A percentile compares a stretch with the other conserved stretches of the same genome.
phyloP scores from a whole-genome alignment of 768 basidiomycete genomes.

The Podaxis rugospora region DNA sequence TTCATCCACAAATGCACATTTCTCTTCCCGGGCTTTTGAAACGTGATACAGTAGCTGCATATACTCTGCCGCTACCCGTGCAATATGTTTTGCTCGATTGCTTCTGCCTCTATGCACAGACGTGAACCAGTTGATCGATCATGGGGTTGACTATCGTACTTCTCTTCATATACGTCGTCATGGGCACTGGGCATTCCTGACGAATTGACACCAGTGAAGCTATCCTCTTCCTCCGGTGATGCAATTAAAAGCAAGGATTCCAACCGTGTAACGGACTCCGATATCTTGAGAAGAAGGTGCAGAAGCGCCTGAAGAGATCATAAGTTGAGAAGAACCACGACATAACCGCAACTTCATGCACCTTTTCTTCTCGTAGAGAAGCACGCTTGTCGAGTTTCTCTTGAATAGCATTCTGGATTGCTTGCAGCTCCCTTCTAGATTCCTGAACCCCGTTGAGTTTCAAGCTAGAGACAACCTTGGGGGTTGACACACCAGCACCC shows the following conservation, averaged over 20 bases:
- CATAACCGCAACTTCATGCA: constrained; percentile 20
- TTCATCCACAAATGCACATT: constrained; percentile 76
- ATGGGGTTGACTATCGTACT: constrained; percentile 17
- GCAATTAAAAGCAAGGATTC: constrained; percentile 80
- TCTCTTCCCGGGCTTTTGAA: constrained; percentile 73
- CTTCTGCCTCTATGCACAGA: constrained; percentile 26
- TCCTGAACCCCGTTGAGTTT: constrained; percentile 31
- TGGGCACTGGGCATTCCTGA: constrained; percentile 28
- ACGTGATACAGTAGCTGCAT: constrained; percentile 88
- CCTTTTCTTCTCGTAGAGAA: constrained; percentile 83
- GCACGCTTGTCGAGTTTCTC: constrained; percentile 74
- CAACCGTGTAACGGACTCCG: constrained; percentile 84
- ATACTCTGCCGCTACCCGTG: constrained; percentile 86
- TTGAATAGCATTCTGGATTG: constrained; percentile 70
- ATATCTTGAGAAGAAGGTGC: constrained; percentile 85
- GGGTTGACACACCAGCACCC: constrained; percentile 58
- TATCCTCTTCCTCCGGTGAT: constrained; percentile 42
- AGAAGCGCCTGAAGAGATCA: constrained; percentile 58
- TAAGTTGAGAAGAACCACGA: constrained; percentile 1
- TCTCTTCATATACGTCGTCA: constrained; percentile 42
- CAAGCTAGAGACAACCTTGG: background rate
- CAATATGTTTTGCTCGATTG: constrained; percentile 74
- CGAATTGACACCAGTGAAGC: constrained; percentile 28
- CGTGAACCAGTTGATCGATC: constrained; percentile 27
- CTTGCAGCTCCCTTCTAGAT: constrained; percentile 58